Evolutionary conservation across 2,329 filamentous ascomycete genomes (phyloP).

Genomic region (Pseudohalonectria lignicola): DNA sequence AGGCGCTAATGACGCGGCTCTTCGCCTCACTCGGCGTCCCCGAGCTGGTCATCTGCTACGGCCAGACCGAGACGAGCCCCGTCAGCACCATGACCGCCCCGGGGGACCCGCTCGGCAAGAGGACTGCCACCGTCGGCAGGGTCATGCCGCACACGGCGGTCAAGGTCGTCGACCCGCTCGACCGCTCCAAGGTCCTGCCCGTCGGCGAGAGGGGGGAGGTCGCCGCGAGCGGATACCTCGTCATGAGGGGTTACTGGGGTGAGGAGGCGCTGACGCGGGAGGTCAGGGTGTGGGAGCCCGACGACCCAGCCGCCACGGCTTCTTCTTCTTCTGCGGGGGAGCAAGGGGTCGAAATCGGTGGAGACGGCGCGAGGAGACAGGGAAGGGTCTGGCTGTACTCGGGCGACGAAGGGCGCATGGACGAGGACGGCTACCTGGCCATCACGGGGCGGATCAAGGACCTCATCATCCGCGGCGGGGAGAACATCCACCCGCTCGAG

Average conservation of each 20-base stretch:
- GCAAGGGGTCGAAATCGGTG: slow-evolving; percentile 7
- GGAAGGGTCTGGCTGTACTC: slow-evolving; percentile 74
- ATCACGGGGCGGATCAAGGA: slow-evolving; percentile 94
- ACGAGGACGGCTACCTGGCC: slow-evolving; percentile 68
- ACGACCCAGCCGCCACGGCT: slow-evolving; percentile 5
- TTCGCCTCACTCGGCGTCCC: slow-evolving; percentile 64
- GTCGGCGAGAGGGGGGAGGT: slow-evolving; percentile 67
- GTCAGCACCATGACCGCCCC: slow-evolving; percentile 76
- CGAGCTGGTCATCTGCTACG: slow-evolving; percentile 88
- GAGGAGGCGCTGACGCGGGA: slow-evolving; percentile 59
- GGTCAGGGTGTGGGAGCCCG: slow-evolving; percentile 37
- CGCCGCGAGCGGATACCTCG: slow-evolving; percentile 70
- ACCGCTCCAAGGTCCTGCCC: slow-evolving; percentile 48
- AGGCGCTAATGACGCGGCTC: slow-evolving; percentile 67
- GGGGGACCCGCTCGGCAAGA: slow-evolving; percentile 59
- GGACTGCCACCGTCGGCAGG: slow-evolving; percentile 67
- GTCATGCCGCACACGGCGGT: slow-evolving; percentile 68
- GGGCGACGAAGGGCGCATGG: slow-evolving; percentile 85
- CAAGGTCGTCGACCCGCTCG: slow-evolving; percentile 63
- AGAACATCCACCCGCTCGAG: slow-evolving; percentile 92
- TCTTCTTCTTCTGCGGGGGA: slow-evolving; percentile 8
- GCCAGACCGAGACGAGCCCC: slow-evolving; percentile 84
- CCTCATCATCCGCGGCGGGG: slow-evolving; percentile 85
- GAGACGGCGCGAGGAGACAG: slow-evolving; percentile 21
- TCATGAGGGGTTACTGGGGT: slow-evolving; percentile 89